phyloP scores from a whole-genome alignment of 257 asterid genomes.

The Jacaranda copaia region DNA sequence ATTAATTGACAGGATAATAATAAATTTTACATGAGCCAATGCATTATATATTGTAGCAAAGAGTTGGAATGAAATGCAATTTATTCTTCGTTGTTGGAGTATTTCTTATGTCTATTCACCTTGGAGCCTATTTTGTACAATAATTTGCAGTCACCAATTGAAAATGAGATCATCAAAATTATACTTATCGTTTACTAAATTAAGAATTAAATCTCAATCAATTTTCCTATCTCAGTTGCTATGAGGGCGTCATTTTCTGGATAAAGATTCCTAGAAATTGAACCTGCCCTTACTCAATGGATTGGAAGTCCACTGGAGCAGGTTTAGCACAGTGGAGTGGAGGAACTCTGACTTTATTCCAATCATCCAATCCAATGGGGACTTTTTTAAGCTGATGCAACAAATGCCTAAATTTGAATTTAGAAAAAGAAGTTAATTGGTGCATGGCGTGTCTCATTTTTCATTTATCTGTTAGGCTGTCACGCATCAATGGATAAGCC shows the following conservation, averaged over 20 bases:
- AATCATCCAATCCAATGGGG: conserved; percentile 1
- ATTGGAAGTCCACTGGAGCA: neutral
- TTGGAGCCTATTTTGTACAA: neutral
- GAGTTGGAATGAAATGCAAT: too few relatives aligned
- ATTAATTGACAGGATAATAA: too few relatives aligned
- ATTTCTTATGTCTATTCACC: too few relatives aligned
- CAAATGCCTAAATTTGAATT: conserved; percentile 27
- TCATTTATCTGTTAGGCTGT: neutral
- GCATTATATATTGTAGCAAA: too few relatives aligned
- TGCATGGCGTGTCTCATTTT: neutral
- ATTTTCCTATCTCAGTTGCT: neutral
- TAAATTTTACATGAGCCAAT: too few relatives aligned
- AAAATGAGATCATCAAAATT: neutral
- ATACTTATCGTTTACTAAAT: neutral
- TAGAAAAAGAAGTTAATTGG: neutral
- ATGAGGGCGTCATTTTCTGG: conserved; percentile 17
- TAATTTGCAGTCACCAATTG: neutral
- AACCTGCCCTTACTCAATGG: neutral
- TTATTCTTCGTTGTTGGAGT: too few relatives aligned
- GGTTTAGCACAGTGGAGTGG: neutral
- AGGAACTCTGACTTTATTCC: neutral
- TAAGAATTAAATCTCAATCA: neutral
- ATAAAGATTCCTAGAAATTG: neutral
- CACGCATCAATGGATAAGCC: neutral
- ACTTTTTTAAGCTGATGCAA: neutral